Conservation (phyloP, 2,329 filamentous ascomycete genomes). For the Penicillium sp. region DNA sequence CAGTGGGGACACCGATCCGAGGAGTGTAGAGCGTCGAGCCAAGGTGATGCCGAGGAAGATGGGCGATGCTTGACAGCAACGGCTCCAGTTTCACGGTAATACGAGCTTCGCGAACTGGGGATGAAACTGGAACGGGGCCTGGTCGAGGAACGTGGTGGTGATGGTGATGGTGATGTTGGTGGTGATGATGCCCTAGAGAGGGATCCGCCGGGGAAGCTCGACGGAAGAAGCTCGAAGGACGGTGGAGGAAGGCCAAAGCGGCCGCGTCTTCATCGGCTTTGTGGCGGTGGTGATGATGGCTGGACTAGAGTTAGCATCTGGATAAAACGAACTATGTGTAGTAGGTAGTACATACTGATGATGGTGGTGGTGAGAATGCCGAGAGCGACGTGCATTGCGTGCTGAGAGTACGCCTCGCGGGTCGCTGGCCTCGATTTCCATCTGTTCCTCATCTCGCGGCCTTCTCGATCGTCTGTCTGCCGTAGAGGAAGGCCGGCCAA, state of each 20-base stretch:
- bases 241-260: constrained; percentile 23
- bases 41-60: constrained; percentile 71
- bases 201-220: constrained; percentile 30
- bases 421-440: constrained; percentile 62
- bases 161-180: constrained; percentile 47
- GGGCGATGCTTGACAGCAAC: constrained; percentile 67
- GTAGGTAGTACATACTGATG: constrained; percentile 48
- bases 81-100: constrained; percentile 65
- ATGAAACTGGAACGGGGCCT: constrained; percentile 23
- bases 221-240: constrained; percentile 29
- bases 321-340: background rate
- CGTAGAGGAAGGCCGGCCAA: constrained; percentile 43
- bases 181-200: constrained; percentile 37
- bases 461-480: constrained; percentile 62
- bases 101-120: constrained; percentile 55
- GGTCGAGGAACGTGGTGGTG: constrained; percentile 33
- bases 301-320: constrained; percentile 23
- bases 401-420: constrained; percentile 58
- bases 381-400: constrained; percentile 63
- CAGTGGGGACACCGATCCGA: constrained; percentile 52
- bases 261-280: constrained; percentile 49
- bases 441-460: constrained; percentile 71
- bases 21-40: constrained; percentile 80
- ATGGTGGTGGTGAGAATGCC: constrained; percentile 56
- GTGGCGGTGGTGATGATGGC: constrained; percentile 54